Evolutionary conservation across 2,329 filamentous ascomycete genomes (phyloP).

Genomic region (Drechslerella coelobrocha): DNA sequence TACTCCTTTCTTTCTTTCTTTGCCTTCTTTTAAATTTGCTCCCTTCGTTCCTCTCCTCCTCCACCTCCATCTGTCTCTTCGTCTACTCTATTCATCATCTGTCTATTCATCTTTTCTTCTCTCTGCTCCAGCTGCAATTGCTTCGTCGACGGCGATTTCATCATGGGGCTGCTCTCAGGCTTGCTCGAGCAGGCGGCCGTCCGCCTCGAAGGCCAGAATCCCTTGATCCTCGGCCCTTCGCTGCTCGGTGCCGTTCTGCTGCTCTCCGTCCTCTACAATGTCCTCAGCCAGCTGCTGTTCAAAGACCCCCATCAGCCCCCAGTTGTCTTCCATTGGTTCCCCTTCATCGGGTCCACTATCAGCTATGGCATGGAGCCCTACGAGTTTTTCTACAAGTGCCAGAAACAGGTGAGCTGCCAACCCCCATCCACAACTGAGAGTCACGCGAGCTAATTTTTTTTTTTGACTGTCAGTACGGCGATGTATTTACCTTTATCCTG

Average conservation of each 20-base stretch:
- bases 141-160: too few relatives aligned
- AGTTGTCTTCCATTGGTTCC: slow-evolving; percentile 80
- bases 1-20: slow-evolving; percentile 7
- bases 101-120: too few relatives aligned
- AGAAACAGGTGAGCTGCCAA: slow-evolving; percentile 69
- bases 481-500: slow-evolving; percentile 87
- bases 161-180: slow-evolving; percentile 44
- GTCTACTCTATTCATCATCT: not conserved
- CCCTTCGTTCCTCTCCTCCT: slow-evolving; percentile 11
- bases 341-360: slow-evolving; percentile 86
- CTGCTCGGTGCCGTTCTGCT: slow-evolving; percentile 33
- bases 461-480: slow-evolving; percentile 70
- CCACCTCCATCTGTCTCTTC: slow-evolving; percentile 2
- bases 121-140: slow-evolving; percentile 9
- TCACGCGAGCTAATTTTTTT: slow-evolving; percentile 24
- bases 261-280: slow-evolving; percentile 74
- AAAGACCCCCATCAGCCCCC: slow-evolving; percentile 83
- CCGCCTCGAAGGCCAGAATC: slow-evolving; percentile 41
- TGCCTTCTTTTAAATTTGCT: slow-evolving; percentile 2
- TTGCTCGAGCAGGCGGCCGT: slow-evolving; percentile 41
- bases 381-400: slow-evolving; percentile 76
- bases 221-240: slow-evolving; percentile 36
- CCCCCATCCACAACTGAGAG: not conserved
- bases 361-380: slow-evolving; percentile 95
- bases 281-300: slow-evolving; percentile 79